A percentile compares a stretch with the other conserved stretches of the same genome.
Evolutionary conservation across 2,329 filamentous ascomycete species (phyloP).

Genomic region (Myriangium duriaei): DNA sequence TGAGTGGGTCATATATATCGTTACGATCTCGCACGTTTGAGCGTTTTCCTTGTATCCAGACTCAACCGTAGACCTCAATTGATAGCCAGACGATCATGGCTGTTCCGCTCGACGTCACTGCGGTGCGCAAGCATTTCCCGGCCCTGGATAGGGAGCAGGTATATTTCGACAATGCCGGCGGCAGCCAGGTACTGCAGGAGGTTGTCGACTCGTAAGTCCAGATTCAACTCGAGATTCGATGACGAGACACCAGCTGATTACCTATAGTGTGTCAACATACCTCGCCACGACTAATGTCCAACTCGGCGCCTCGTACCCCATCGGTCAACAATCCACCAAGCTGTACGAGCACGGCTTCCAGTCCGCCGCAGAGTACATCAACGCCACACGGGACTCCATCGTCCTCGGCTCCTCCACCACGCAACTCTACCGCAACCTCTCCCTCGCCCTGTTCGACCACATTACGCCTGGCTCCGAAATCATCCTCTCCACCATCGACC

Average conservation of each 20-base stretch:
- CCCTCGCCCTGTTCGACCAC: conserved; percentile 42
- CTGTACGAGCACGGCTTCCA: conserved; percentile 48
- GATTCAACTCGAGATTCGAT: no score
- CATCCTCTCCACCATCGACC: conserved; percentile 58
- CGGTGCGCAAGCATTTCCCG: conserved; percentile 51
- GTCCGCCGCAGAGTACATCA: conserved; percentile 58
- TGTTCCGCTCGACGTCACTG: conserved; percentile 40
- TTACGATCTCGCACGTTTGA: no score
- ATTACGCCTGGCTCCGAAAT: conserved; percentile 44
- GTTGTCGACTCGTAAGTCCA: conserved; percentile 53
- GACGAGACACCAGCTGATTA: no score
- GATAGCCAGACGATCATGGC: conserved; percentile 18
- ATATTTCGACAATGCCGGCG: conserved; percentile 68
- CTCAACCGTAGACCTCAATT: no score
- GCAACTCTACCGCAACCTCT: conserved; percentile 61
- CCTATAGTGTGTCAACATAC: conserved; percentile 49
- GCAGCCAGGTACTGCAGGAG: conserved; percentile 54
- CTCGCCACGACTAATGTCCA: conserved; percentile 60
- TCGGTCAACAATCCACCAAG: conserved; percentile 46
- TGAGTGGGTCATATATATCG: no score
- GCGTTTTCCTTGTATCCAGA: no score
- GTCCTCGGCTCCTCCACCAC: conserved; percentile 64
- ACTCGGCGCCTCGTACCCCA: conserved; percentile 56
- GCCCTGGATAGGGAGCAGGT: conserved; percentile 54
- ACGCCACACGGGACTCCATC: conserved; percentile 53